Conservation (phyloP, 2,329 filamentous ascomycete species). For the Chaetothyriales sp. region DNA sequence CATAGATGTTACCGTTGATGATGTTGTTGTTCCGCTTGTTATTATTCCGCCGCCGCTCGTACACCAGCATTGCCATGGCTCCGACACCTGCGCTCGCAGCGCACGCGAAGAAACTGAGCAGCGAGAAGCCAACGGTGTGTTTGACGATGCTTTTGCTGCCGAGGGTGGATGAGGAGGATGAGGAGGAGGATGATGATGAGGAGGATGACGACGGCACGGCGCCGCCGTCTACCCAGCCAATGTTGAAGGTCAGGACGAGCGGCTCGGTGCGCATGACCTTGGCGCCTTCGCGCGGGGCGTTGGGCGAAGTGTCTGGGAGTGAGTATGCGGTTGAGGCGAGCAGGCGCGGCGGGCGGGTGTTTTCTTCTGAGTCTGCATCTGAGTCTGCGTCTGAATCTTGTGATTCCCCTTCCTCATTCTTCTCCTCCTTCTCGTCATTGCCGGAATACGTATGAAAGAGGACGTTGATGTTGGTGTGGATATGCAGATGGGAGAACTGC, state of each 20-base stretch:
- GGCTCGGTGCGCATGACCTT: constrained; percentile 78
- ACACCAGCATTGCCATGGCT: constrained; percentile 16
- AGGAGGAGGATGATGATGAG: neutral
- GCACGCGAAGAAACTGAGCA: constrained; percentile 16
- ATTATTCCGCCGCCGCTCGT: constrained; percentile 16
- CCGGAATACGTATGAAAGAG: constrained; percentile 47
- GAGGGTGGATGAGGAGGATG: constrained; percentile 4
- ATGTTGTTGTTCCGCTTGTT: constrained; percentile 5
- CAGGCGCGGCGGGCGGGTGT: constrained; percentile 51
- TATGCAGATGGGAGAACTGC: constrained; percentile 76
- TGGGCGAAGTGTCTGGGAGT: constrained; percentile 38
- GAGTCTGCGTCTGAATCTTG: no score
- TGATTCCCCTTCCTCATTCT: constrained; percentile 24
- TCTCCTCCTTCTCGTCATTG: constrained; percentile 25
- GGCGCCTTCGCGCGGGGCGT: constrained; percentile 35
- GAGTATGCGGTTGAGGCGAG: constrained; percentile 81
- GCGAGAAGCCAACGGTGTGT: constrained; percentile 16
- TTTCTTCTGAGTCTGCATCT: constrained; percentile 16
- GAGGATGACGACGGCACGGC: constrained; percentile 18
- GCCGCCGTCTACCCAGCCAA: constrained; percentile 51
- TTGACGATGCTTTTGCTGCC: constrained; percentile 10
- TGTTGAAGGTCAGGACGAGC: constrained; percentile 60
- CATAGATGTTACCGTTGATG: constrained; percentile 2
- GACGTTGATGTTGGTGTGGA: constrained; percentile 79
- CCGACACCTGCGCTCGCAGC: constrained; percentile 17